Evolutionary conservation across 257 asterid genomes (phyloP), one percentile per base, ranked within the genome.

Genomic region (Leonotis leonurus): DNA sequence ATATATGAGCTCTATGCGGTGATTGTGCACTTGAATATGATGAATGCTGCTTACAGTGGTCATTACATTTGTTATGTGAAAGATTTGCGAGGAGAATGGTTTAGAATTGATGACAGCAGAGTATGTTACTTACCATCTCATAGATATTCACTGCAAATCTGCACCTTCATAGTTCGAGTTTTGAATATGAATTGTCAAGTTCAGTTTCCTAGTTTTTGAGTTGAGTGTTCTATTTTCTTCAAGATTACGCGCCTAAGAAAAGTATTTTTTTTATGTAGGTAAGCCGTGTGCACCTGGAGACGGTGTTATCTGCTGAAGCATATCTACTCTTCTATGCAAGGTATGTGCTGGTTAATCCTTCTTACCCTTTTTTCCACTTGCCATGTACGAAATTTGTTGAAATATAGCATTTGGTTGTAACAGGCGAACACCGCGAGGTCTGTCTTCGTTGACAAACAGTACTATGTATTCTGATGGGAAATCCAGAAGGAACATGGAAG

Each of bases 51-150:
- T 41, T 58, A 74, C 70, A 74, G 76, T 56, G 86, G 86, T 55
- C 86, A 81, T 75, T 81, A 81, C 66, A 64, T 81, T 46, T 72
- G 86, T 45, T 81, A 77, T 54, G 74, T 81, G 46, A 81, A 75
- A 71, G 75, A 70, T 75, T 65, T 69, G 25, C 72, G 21, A 11
- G 77, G 77, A 48, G 62, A 69, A 4, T 81, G 86, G 86, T 81
- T 71, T 36, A 72, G 60, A 70, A 70, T 73, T 29, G 85, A 70
- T 73, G 81, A 80, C 72, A 68, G 78, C 78, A 65, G 64, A 67
- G 85, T 78, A 78, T 64, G 76, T 41, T 69, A 17, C 53, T 9
- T 27, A 32, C 50, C 46, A 20, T 17, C 60, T 4, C 16, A 50
- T 13, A 10, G 6, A 41, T 60, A 26, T 48, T 10, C 8, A 40